phyloP scores from a whole-genome alignment of 768 basidiomycete genomes.

The Tubosaeta sp. region DNA sequence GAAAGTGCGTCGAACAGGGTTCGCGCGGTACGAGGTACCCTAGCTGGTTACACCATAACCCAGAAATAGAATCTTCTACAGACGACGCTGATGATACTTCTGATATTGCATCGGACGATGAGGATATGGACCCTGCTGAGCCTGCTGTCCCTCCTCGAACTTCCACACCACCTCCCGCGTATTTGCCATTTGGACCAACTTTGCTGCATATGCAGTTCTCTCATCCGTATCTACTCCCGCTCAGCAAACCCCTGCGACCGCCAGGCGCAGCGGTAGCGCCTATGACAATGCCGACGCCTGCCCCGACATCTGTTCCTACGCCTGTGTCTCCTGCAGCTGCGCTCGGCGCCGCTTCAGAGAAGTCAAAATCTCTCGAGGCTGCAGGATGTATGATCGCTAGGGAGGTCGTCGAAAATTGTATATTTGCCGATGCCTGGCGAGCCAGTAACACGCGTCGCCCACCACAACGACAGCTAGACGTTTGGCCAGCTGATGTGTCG shows the following conservation, averaged over 20 bases:
- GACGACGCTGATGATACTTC: constrained; percentile 37
- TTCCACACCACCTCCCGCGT: constrained; percentile 65
- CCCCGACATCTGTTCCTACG: constrained; percentile 63
- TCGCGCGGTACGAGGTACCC: constrained; percentile 34
- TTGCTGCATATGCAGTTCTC: constrained; percentile 67
- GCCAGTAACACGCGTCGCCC: constrained; percentile 30
- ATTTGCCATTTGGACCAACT: constrained; percentile 66
- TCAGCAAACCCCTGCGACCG: constrained; percentile 56
- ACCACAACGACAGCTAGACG: constrained; percentile 25
- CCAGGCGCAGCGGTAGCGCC: constrained; percentile 50
- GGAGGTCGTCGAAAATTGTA: constrained; percentile 70
- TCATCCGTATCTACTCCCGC: constrained; percentile 56
- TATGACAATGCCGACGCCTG: constrained; percentile 37
- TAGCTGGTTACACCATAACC: constrained; percentile 44
- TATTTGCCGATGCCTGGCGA: constrained; percentile 68
- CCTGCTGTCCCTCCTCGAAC: constrained; percentile 42
- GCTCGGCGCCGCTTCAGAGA: constrained; percentile 60
- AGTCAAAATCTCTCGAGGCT: constrained; percentile 62
- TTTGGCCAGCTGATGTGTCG: constrained; percentile 60
- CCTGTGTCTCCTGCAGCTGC: constrained; percentile 80
- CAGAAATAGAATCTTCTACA: constrained; percentile 40
- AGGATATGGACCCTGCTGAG: constrained; percentile 33
- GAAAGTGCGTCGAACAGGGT: constrained; percentile 47
- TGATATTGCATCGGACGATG: constrained; percentile 39
- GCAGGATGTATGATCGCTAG: constrained; percentile 57